Evolutionary conservation across 2,329 filamentous ascomycete species (phyloP).

Genomic region (Chlorencoelia australis): DNA sequence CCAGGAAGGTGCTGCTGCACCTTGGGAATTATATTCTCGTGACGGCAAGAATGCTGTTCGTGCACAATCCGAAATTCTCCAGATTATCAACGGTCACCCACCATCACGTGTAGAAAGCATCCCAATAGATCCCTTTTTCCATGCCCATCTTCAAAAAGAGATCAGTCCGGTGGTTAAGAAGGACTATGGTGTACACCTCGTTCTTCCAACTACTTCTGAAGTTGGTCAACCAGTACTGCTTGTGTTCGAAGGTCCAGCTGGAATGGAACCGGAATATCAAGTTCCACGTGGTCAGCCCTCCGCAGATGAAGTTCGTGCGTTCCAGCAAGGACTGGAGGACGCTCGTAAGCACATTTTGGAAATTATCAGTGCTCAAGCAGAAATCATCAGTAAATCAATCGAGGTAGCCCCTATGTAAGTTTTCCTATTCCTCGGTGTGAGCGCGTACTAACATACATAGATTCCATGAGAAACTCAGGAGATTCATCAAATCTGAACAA

Average conservation of each 20-base stretch:
- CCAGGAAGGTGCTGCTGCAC: constrained; percentile 57
- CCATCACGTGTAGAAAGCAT: constrained; percentile 60
- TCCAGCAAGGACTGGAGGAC: constrained; percentile 44
- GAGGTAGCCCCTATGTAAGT: constrained; percentile 49
- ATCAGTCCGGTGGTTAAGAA: constrained; percentile 54
- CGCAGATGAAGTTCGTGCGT: constrained; percentile 38
- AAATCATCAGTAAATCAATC: constrained; percentile 39
- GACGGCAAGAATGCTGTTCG: constrained; percentile 75
- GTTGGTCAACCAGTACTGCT: constrained; percentile 54
- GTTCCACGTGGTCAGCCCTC: constrained; percentile 44
- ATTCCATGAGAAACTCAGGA: constrained; percentile 52
- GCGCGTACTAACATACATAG: constrained; percentile 28
- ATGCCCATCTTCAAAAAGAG: constrained; percentile 58
- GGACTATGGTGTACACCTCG: constrained; percentile 61
- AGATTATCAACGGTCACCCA: constrained; percentile 63
- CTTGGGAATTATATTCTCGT: constrained; percentile 81
- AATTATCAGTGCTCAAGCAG: constrained; percentile 49
- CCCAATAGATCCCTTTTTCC: constrained; percentile 68
- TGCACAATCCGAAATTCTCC: constrained; percentile 65
- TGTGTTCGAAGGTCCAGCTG: constrained; percentile 61
- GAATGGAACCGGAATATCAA: constrained; percentile 37
- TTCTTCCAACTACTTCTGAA: constrained; percentile 57
- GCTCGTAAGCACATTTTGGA: constrained; percentile 47
- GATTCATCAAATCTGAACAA: constrained; percentile 57
- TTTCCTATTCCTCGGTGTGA: not conserved